Evolutionary conservation across 1,139 yeast species (phyloP), one percentile per base, ranked within the genome.

Genomic region (Yamadazyma friedrichii): DNA sequence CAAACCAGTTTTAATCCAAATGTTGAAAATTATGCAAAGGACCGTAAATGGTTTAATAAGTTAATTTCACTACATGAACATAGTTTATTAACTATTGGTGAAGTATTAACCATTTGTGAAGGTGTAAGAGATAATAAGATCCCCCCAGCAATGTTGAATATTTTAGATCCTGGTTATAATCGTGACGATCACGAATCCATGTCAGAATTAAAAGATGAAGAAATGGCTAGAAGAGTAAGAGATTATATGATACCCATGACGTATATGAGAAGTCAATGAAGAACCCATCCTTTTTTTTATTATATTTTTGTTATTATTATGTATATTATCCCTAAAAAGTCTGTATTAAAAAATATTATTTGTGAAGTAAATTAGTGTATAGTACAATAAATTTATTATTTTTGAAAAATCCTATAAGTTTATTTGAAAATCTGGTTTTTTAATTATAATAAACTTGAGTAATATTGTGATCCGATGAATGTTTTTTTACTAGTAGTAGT

Each of bases 41-140:
- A 68, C 42, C 54, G 72, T n/a, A 62, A 65, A 39, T 68, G 74
- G 73, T 67, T 67, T 47, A 65, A 61, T 42, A 65, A 60, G 41
- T 56, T 67, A 36, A 56, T 68, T 16, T 49, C 55, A 4, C 51
- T 67, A 31, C 61, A 62, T 44, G 70, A 65, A 28, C 49, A 53
- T 3, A 62, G 62, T 3, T 58, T 54, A 34, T 47, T 68, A 4
- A 55, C 60, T 4, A 57, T 62, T 1, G 59, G 59, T 30, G 74
- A 68, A 25, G 70, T 68, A 11, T 54, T 68, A 31, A 49, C 61
- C 10, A 60, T 68, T 1, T 61, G 70, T 38, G 71, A 65, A 43
- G 74, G 73, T 1, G 68, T 68, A 0, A 51, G 72, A 41, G 74
- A 68, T 45, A 61, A 62, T n/a, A 67, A 64, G 42, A 65, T 68